Percentiles rank a stretch among this genome's conserved stretches.
Conservation (phyloP, 2,329 filamentous ascomycete genomes). For the Drechslera avenae region DNA sequence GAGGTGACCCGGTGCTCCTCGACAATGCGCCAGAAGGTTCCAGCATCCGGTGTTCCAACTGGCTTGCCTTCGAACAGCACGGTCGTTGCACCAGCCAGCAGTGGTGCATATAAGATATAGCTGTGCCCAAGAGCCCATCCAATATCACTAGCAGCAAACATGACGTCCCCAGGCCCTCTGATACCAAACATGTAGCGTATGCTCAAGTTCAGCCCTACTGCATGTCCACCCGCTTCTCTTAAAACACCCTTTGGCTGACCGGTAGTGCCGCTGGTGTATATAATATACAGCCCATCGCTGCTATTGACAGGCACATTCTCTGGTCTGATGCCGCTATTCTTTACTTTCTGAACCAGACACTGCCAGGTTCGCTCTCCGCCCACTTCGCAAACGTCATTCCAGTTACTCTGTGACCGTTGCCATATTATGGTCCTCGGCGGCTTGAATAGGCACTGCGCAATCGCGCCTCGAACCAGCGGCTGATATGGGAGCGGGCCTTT, state of each 20-base stretch:
- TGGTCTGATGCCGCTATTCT: slow-evolving; percentile 68
- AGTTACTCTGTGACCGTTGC: slow-evolving; percentile 77
- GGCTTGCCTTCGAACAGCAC: slow-evolving; percentile 94
- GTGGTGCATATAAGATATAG: slow-evolving; percentile 86
- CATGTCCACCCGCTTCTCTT: slow-evolving; percentile 81
- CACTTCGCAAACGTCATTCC: slow-evolving; percentile 69
- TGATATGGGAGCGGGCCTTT: slow-evolving; percentile 79
- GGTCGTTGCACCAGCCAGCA: slow-evolving; percentile 82
- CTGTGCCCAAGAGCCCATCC: slow-evolving; percentile 80
- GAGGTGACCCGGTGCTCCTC: slow-evolving; percentile 84
- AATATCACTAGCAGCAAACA: slow-evolving; percentile 81
- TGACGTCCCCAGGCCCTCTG: slow-evolving; percentile 75
- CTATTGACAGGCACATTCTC: slow-evolving; percentile 70
- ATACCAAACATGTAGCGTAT: slow-evolving; percentile 84
- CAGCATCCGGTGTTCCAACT: slow-evolving; percentile 76
- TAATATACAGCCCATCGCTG: slow-evolving; percentile 82
- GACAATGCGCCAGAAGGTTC: slow-evolving; percentile 83
- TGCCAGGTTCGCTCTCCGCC: slow-evolving; percentile 71
- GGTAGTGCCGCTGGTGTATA: slow-evolving; percentile 84
- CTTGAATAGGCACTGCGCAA: slow-evolving; percentile 70
- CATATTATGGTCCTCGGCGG: slow-evolving; percentile 76
- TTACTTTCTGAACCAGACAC: slow-evolving; percentile 71
- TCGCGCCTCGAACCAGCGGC: slow-evolving; percentile 74
- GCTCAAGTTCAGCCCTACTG: slow-evolving; percentile 79
- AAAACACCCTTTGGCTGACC: slow-evolving; percentile 82